A percentile compares a stretch with the other conserved stretches of the same genome.
Evolutionary conservation across 2,329 filamentous ascomycete genomes (phyloP).

Genomic region (Myriosclerotinia scirpicola): DNA sequence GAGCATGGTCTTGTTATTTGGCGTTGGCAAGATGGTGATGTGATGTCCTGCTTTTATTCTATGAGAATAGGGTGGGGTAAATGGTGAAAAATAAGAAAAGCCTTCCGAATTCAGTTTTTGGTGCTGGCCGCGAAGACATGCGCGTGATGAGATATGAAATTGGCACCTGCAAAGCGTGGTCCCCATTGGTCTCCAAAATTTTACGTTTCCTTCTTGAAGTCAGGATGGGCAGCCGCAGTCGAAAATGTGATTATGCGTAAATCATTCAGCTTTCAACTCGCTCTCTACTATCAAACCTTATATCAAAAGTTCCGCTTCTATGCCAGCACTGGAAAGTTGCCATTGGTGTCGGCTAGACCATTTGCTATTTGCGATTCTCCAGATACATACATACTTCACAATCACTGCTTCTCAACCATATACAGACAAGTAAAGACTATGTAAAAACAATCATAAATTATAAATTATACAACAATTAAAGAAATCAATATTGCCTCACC

Average conservation of each 20-base stretch:
- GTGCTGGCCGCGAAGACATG: neutral
- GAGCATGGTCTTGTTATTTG: constrained; percentile 10
- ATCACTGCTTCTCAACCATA: no score
- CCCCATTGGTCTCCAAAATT: no score
- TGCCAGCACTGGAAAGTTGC: no score
- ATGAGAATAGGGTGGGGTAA: constrained; percentile 4
- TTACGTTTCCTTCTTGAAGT: neutral
- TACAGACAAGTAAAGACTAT: no score
- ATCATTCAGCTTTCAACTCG: no score
- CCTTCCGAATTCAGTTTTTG: constrained; percentile 2
- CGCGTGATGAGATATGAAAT: neutral
- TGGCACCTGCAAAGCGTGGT: neutral
- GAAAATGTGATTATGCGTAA: neutral
- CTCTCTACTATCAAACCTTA: no score
- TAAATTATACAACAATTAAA: neutral
- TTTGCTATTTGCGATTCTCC: no score
- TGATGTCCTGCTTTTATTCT: constrained; percentile 13
- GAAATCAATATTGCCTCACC: neutral
- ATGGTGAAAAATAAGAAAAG: constrained; percentile 15
- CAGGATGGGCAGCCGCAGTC: neutral
- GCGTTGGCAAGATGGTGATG: constrained; percentile 19
- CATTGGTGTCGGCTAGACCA: no score
- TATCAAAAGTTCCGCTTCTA: no score
- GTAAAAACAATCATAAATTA: no score
- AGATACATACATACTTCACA: no score